phyloP scores from a whole-genome alignment of 352 stramenopile genomes.

The Paralagenidium karlingii region DNA sequence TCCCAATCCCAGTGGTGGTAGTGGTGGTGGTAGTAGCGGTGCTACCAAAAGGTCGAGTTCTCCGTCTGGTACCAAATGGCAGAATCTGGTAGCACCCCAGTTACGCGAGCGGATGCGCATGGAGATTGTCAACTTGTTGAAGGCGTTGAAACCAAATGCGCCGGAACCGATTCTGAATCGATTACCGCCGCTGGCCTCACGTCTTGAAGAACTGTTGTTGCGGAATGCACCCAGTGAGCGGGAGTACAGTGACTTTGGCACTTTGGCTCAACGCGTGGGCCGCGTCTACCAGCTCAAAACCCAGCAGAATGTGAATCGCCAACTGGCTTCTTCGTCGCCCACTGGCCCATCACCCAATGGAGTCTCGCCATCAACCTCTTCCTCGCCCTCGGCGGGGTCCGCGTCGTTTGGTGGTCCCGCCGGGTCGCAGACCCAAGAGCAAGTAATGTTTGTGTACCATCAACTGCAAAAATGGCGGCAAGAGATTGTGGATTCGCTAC shows the following conservation, averaged over 20 bases:
- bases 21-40: neutral
- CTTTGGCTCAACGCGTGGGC: conserved; percentile 88
- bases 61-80: neutral
- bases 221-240: conserved; percentile 51
- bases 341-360: conserved; percentile 3
- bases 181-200: conserved; percentile 90
- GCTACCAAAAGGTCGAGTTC: neutral
- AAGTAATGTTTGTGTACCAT: conserved; percentile 44
- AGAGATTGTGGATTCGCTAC: conserved; percentile 64
- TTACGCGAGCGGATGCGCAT: conserved; percentile 30
- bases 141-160: conserved; percentile 90
- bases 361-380: too few relatives aligned
- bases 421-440: conserved; percentile 37
- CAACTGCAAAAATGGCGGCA: conserved; percentile 67
- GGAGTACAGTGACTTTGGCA: conserved; percentile 88
- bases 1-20: neutral
- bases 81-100: neutral
- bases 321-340: conserved; percentile 8
- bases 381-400: conserved; percentile 2
- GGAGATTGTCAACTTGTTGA: conserved; percentile 86
- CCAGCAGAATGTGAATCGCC: conserved; percentile 47
- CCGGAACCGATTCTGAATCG: conserved; percentile 91
- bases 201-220: conserved; percentile 93
- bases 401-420: too few relatives aligned
- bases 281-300: conserved; percentile 63